Percentiles rank a stretch among this genome's conserved stretches.
Evolutionary conservation across 805 yeast species (phyloP).

Genomic region (Candida nitratophila): DNA sequence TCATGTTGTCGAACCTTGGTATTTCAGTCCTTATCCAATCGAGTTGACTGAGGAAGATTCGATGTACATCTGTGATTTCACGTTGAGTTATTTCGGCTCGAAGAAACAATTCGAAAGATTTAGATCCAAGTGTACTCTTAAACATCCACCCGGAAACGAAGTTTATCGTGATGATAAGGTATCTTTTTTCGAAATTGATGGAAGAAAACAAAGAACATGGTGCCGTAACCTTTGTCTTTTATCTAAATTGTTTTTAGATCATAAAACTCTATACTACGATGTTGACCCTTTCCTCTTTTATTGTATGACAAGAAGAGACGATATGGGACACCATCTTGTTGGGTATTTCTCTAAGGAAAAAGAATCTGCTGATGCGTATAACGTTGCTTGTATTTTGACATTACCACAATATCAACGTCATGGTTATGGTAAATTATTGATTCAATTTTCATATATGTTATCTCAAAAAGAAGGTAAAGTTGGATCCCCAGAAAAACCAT

Average conservation of each 20-base stretch:
- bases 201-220: conserved; percentile 94
- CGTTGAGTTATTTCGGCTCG: conserved; percentile 83
- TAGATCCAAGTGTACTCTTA: conserved; percentile 76
- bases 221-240: conserved; percentile 89
- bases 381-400: conserved; percentile 94
- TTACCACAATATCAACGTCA: conserved; percentile 93
- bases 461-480: conserved; percentile 82
- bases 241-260: conserved; percentile 89
- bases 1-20: conserved; percentile 96
- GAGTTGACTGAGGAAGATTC: conserved; percentile 91
- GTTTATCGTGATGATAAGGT: conserved; percentile 89
- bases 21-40: conserved; percentile 93
- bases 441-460: conserved; percentile 88
- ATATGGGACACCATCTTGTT: conserved; percentile 88
- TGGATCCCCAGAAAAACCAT: conserved; percentile 97
- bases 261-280: conserved; percentile 92
- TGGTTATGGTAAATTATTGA: conserved; percentile 88
- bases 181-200: conserved; percentile 96
- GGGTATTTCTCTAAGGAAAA: conserved; percentile 97
- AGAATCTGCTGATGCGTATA: conserved; percentile 90
- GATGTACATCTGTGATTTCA: conserved; percentile 86
- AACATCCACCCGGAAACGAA: conserved; percentile 98
- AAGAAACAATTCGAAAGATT: conserved; percentile 88
- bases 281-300: conserved; percentile 96
- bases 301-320: conserved; percentile 89